Conservation (phyloP, 2,329 filamentous ascomycete species). For the Botrytis cinerea region DNA sequence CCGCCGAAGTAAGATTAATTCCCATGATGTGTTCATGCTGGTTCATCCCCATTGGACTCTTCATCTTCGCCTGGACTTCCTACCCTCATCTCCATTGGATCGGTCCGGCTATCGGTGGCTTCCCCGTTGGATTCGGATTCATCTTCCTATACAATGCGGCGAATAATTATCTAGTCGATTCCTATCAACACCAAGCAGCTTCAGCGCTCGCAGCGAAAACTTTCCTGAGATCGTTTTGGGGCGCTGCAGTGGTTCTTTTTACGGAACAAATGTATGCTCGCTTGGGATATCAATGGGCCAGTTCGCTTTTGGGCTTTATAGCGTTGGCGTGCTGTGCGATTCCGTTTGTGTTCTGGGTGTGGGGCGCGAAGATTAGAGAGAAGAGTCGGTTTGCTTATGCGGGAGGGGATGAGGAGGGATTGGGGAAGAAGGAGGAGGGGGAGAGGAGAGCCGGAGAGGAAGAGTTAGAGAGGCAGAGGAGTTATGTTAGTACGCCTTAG, state of each 20-base stretch:
- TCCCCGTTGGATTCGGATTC: conserved; percentile 63
- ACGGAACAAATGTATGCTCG: conserved; percentile 78
- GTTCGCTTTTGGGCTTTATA: conserved; percentile 70
- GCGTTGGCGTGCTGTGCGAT: conserved; percentile 77
- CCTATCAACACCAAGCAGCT: conserved; percentile 73
- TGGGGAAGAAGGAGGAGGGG: conserved; percentile 9
- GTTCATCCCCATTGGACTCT: conserved; percentile 67
- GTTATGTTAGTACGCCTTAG: conserved; percentile 37
- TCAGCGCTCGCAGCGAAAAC: conserved; percentile 82
- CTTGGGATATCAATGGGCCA: conserved; percentile 75
- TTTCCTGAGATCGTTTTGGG: conserved; percentile 77
- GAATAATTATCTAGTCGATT: conserved; percentile 62
- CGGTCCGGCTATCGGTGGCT: conserved; percentile 59
- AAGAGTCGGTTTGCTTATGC: conserved; percentile 73
- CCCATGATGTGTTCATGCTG: conserved; percentile 81
- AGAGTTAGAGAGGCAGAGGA: conserved; percentile 35
- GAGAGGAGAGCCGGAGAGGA: conserved; percentile 24
- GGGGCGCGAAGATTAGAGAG: conserved; percentile 69
- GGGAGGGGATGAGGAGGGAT: conserved; percentile 53
- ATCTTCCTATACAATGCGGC: conserved; percentile 65
- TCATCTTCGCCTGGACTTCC: conserved; percentile 68
- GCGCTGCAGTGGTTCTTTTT: conserved; percentile 75
- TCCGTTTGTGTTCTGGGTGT: conserved; percentile 79
- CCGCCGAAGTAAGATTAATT: conserved; percentile 75
- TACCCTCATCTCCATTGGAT: conserved; percentile 58